Conservation (phyloP, 306 rosid species). For the Lathyrus aphaca region DNA sequence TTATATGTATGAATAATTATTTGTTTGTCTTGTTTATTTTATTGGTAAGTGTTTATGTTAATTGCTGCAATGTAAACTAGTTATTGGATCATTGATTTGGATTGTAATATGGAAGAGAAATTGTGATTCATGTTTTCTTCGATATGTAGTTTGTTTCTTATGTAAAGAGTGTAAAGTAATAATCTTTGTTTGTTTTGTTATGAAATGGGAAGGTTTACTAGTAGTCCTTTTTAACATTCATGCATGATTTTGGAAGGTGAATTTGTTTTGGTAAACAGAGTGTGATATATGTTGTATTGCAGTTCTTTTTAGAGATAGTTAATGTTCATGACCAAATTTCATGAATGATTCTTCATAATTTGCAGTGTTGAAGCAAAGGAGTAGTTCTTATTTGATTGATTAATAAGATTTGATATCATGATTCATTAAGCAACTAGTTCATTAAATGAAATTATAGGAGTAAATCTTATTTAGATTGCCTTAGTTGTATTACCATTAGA, state of each 20-base stretch:
- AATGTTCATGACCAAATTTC: neutral
- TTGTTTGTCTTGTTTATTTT: conserved; percentile 19
- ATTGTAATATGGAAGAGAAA: conserved; percentile 41
- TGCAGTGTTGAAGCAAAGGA: conserved; percentile 27
- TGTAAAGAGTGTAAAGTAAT: conserved; percentile 37
- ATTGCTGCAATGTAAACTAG: conserved; percentile 1
- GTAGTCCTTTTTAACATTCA: neutral
- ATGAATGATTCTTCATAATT: conserved; percentile 14
- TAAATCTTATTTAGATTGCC: neutral
- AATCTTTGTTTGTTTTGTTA: conserved; percentile 24
- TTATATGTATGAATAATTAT: conserved; percentile 38
- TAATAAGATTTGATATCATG: neutral
- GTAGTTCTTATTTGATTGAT: neutral
- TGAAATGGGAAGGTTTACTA: neutral
- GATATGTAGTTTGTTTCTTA: conserved; percentile 35
- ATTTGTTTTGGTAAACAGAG: neutral
- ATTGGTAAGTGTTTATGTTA: conserved; percentile 23
- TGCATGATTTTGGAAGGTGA: conserved; percentile 24
- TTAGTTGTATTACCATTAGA: neutral
- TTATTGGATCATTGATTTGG: neutral
- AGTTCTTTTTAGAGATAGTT: neutral
- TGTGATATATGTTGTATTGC: neutral
- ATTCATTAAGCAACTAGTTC: neutral
- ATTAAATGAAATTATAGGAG: neutral
- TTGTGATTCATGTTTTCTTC: conserved; percentile 36